Evolutionary conservation across 257 asterid species (phyloP), one percentile per base, ranked within the genome.

Genomic region (Nyctanthes arbortristis): DNA sequence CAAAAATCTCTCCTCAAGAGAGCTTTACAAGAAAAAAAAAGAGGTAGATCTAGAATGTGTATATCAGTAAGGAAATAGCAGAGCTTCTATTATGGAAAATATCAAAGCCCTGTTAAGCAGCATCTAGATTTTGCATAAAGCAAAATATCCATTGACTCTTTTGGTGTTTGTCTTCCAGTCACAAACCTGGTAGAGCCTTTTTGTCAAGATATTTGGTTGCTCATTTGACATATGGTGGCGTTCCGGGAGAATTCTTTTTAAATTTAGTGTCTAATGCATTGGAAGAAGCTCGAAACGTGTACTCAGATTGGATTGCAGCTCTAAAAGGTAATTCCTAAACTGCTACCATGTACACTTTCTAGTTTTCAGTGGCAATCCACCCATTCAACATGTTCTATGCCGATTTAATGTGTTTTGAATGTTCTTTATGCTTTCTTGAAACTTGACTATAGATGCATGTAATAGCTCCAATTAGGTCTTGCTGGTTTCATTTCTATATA

Each of bases 211-310:
- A 72, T 62, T 76, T 93, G 80, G 90, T 88, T 79, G 84, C 95
- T 52, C 92, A 90, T 14, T 75, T 93, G 78, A 80, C 74, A 78
- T 88, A 87, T 75, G 97, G 97, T 39, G 92, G 90, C 49, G 90
- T 93, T 66, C 93, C 96, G 0, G 62, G 56, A 67, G 81, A 66
- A 25, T 85, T 82, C 81, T 93, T 93, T 65, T 69, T 85, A 39
- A 81, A 83, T 63, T 61, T 85, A 66, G 80, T 90, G 57, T 56
- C 1, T 0, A 73, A 61, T 69, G 87, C 90, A 30, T 73, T 90
- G 74, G 86, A 85, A 55, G 93, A 87, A 32, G 74, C 85, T n/a
- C 80, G 43, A 54, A 80, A 70, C 28, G 73, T 84, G 60, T 88
- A 78, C 79, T 64, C 89, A 20, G 63, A 81, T 61, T 75, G 11